These are phyloP conservation scores for Pyrus bretschneideri DNA, from an alignment of 306 rosid genomes.

Conservation along the genomic window DNA sequence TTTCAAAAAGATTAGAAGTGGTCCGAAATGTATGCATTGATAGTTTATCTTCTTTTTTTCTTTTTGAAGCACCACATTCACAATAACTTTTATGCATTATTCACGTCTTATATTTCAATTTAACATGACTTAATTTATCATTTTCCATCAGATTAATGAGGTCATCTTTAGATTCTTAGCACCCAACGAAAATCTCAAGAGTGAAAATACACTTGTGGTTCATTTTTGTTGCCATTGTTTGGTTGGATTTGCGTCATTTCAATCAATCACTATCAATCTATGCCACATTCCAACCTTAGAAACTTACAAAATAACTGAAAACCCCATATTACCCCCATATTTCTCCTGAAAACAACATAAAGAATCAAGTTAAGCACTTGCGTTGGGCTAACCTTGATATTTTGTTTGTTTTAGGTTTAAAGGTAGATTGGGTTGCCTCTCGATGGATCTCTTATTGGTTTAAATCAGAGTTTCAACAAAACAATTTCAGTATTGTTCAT, in stretches of 20 bases:
- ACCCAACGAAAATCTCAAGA: background rate
- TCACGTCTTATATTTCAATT: too few relatives aligned
- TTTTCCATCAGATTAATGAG: background rate
- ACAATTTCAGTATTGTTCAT: too few relatives aligned
- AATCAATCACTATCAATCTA: background rate
- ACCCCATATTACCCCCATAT: constrained; percentile 6
- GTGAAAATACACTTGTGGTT: background rate
- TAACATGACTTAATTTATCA: background rate
- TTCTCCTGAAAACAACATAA: background rate
- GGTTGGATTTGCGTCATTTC: background rate
- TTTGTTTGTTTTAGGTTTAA: background rate
- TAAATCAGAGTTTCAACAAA: too few relatives aligned
- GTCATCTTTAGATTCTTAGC: background rate
- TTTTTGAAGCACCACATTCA: background rate
- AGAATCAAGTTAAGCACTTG: background rate
- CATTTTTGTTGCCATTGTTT: background rate
- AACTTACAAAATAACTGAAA: background rate
- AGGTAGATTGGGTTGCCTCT: background rate
- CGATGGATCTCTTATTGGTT: background rate
- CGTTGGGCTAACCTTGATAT: background rate
- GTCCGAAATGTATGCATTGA: background rate
- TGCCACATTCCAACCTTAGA: background rate
- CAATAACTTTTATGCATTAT: background rate
- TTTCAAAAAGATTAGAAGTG: background rate
- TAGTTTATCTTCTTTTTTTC: too few relatives aligned